phyloP scores from a whole-genome alignment of 495 filamentous ascomycete species.

The Aspergillus wentii region DNA sequence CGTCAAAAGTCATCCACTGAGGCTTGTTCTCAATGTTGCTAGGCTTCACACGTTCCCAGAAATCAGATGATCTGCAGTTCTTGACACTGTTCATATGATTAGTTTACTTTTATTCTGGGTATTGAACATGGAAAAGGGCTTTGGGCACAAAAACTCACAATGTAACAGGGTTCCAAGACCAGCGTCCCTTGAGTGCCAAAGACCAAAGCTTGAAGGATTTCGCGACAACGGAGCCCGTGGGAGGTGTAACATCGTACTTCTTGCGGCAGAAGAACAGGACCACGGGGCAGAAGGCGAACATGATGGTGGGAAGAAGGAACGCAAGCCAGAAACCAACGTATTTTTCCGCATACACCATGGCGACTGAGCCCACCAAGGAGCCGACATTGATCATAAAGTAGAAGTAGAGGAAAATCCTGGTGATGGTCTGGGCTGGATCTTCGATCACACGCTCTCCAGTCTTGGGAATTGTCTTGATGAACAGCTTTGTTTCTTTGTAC shows the following conservation, averaged over 20 bases:
- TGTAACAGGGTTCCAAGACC: conserved; percentile 49
- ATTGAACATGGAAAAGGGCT: background rate
- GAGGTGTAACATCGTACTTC: conserved; percentile 53
- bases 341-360: conserved; percentile 64
- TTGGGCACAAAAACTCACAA: conserved; percentile 18
- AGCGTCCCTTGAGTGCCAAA: conserved; percentile 55
- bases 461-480: conserved; percentile 30
- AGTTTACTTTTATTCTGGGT: background rate
- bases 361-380: conserved; percentile 45
- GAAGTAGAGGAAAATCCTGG: conserved; percentile 34
- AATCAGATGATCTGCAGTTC: conserved; percentile 44
- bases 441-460: conserved; percentile 62
- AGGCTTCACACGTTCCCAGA: conserved; percentile 65
- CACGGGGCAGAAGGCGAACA: conserved; percentile 54
- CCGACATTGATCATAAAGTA: conserved; percentile 51
- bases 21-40: conserved; percentile 47
- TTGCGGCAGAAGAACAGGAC: conserved; percentile 56
- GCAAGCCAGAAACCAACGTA: conserved; percentile 76
- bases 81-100: conserved; percentile 29
- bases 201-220: conserved; percentile 50
- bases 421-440: conserved; percentile 57
- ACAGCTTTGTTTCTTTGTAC: conserved; percentile 38
- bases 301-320: conserved; percentile 54
- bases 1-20: conserved; percentile 61
- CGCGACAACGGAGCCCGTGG: conserved; percentile 58